phyloP scores from a whole-genome alignment of 352 stramenopile genomes.

The Phytophthora nicotianae region DNA sequence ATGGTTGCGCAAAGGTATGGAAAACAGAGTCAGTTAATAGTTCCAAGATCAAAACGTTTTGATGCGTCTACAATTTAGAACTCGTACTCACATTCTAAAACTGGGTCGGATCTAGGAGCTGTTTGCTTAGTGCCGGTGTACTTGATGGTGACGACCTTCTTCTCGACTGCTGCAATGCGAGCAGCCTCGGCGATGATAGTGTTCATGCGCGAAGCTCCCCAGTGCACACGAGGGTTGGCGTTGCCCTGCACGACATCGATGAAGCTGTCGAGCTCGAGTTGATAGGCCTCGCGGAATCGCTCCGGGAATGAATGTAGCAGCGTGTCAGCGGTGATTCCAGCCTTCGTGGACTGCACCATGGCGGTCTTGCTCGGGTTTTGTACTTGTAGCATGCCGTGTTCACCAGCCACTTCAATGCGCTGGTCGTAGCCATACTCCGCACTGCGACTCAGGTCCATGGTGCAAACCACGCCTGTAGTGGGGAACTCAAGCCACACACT shows the following conservation, averaged over 20 bases:
- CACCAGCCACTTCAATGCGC: slow-evolving; percentile 88
- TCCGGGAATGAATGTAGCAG: slow-evolving; percentile 89
- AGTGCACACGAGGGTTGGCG: slow-evolving; percentile 56
- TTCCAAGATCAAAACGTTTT: background rate
- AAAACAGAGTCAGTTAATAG: background rate
- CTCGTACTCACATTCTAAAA: slow-evolving; percentile 61
- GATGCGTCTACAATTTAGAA: slow-evolving; percentile 28
- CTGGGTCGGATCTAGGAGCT: slow-evolving; percentile 44
- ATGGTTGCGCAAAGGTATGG: background rate
- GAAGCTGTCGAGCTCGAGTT: slow-evolving; percentile 86
- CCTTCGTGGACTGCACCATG: slow-evolving; percentile 51
- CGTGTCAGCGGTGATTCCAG: slow-evolving; percentile 62
- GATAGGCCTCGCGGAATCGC: slow-evolving; percentile 88
- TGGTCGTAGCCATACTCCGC: slow-evolving; percentile 94
- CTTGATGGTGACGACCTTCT: slow-evolving; percentile 72
- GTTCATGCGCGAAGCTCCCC: slow-evolving; percentile 76
- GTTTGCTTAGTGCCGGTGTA: slow-evolving; percentile 58
- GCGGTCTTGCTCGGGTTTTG: slow-evolving; percentile 73
- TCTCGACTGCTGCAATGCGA: slow-evolving; percentile 63
- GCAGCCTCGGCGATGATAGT: slow-evolving; percentile 79
- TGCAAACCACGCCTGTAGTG: slow-evolving; percentile 79
- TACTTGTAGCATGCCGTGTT: slow-evolving; percentile 74
- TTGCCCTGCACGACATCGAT: slow-evolving; percentile 57
- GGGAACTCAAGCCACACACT: slow-evolving; percentile 83
- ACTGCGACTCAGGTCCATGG: slow-evolving; percentile 86